phyloP scores from a whole-genome alignment of 371 early-diverging fungal genomes.

The Sanchytrium tribonematis region DNA sequence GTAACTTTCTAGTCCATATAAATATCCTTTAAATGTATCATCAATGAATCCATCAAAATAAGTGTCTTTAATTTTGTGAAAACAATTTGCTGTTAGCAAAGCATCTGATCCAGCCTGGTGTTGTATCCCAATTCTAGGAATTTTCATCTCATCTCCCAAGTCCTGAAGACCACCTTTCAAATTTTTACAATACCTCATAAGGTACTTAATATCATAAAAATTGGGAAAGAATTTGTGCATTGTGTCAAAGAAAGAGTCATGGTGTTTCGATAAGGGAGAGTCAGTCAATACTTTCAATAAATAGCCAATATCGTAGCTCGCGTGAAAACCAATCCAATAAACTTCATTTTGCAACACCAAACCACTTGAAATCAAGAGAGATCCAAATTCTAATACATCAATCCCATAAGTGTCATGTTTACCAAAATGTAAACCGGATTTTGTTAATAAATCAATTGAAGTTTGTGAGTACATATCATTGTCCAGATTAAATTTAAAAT shows the following conservation, averaged over 20 bases:
- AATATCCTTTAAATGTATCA: conserved; percentile 52
- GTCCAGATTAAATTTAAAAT: conserved; percentile 82
- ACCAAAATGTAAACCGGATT: conserved; percentile 94
- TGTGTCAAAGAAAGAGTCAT: conserved; percentile 78
- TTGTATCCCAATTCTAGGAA: conserved; percentile 72
- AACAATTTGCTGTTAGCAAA: conserved; percentile 72
- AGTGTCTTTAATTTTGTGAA: conserved; percentile 82
- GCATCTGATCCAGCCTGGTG: conserved; percentile 99
- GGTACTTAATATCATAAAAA: conserved; percentile 95
- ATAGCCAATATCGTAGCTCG: conserved; percentile 99
- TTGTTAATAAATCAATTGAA: conserved; percentile 83
- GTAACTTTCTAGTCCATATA: conserved; percentile 10
- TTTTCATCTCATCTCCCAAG: conserved; percentile 84
- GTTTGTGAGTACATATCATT: conserved; percentile 98
- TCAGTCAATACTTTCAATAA: conserved; percentile 84
- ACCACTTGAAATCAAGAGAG: conserved; percentile 85
- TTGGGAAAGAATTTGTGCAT: conserved; percentile 79
- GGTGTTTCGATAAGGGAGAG: conserved; percentile 64
- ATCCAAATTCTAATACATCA: conserved; percentile 85
- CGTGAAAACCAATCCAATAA: conserved; percentile 96
- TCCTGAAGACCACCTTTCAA: conserved; percentile 96
- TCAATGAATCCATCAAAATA: conserved; percentile 81
- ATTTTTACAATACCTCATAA: conserved; percentile 84
- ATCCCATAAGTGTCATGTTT: conserved; percentile 92
- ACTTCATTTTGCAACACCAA: conserved; percentile 74